Evolutionary conservation across 2,329 filamentous ascomycete genomes (phyloP).

Genomic region (Neopestalotiopsis rosae): DNA sequence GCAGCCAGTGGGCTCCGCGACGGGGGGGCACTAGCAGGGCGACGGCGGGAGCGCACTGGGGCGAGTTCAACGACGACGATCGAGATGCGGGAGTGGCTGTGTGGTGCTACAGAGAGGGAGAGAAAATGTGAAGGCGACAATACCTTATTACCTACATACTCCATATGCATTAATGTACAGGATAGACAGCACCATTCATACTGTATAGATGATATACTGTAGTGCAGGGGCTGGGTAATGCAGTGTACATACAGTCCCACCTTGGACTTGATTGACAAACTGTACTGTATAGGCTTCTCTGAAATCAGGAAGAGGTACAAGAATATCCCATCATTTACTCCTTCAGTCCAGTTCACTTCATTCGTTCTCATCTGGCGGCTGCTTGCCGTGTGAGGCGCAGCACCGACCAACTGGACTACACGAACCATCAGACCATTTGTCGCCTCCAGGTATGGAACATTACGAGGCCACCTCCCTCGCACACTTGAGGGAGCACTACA

Average conservation of each 20-base stretch:
- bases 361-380: background rate
- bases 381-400: background rate
- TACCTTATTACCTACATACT: background rate
- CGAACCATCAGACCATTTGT: no score
- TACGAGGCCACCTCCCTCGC: no score
- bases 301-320: background rate
- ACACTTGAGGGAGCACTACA: no score
- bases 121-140: background rate
- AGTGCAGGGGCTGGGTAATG: no score
- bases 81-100: conserved; percentile 17
- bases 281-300: background rate
- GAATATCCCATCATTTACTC: background rate
- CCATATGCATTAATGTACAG: background rate
- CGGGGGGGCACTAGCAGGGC: background rate
- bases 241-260: no score
- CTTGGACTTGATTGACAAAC: no score
- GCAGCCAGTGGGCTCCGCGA: background rate
- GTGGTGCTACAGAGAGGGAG: background rate
- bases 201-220: no score
- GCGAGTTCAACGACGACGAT: conserved; percentile 10
- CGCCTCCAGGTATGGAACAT: no score
- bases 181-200: no score
- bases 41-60: conserved; percentile 5
- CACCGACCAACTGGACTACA: background rate
- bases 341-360: background rate